phyloP scores from a whole-genome alignment of 75 land plant species.

The Pinus tabuliformis region DNA sequence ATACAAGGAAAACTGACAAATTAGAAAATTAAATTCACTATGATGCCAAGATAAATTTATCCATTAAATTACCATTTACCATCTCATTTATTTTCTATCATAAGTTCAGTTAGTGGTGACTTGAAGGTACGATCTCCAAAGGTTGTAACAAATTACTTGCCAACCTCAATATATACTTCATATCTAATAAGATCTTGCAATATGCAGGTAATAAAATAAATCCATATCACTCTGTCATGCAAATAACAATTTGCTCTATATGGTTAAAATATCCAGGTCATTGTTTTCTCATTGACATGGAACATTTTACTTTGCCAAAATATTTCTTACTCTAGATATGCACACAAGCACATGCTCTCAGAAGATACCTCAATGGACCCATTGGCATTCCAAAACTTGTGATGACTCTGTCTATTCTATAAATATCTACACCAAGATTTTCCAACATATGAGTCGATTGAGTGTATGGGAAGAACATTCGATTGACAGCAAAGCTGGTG shows the following conservation, averaged over 20 bases:
- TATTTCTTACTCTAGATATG: not conserved
- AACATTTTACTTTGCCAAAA: not conserved
- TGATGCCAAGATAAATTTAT: not conserved
- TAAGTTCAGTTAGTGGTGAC: slow-evolving; percentile 44
- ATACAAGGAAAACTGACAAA: not conserved
- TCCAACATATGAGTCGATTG: slow-evolving; percentile 64
- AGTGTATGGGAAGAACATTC: slow-evolving; percentile 91
- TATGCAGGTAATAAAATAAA: slow-evolving; percentile 24
- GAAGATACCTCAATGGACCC: slow-evolving; percentile 88
- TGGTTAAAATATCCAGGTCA: not conserved
- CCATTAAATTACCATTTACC: slow-evolving; percentile 36
- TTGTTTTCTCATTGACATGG: not conserved
- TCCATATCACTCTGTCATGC: not conserved
- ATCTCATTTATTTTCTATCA: slow-evolving; percentile 64
- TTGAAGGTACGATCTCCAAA: slow-evolving; percentile 64
- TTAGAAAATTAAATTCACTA: not conserved
- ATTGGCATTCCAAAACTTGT: slow-evolving; percentile 92
- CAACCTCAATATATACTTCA: slow-evolving; percentile 68
- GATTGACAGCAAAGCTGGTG: slow-evolving; percentile 92
- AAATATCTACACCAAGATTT: slow-evolving; percentile 84
- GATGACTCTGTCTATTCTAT: slow-evolving; percentile 77
- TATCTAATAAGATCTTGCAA: slow-evolving; percentile 86
- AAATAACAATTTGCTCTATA: not conserved
- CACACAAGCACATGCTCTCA: not conserved
- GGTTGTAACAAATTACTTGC: slow-evolving; percentile 41